phyloP scores from a whole-genome alignment of 176 grass and related monocot genomes.

The Ampelocalamus luodianensis region DNA sequence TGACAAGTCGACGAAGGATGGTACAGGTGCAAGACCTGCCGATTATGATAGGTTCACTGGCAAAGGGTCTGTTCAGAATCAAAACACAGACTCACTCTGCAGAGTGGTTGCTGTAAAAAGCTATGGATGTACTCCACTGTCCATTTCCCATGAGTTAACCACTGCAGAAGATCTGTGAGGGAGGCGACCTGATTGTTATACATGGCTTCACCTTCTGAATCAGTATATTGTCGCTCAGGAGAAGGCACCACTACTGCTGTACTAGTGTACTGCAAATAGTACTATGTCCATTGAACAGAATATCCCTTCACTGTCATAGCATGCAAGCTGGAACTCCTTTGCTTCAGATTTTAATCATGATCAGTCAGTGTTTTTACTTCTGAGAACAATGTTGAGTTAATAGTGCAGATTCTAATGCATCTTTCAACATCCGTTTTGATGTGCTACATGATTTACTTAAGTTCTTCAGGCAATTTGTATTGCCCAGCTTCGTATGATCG shows the following conservation, averaged over 20 bases:
- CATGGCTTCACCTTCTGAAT: conserved; percentile 60
- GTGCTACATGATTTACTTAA: not conserved
- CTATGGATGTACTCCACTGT: conserved; percentile 34
- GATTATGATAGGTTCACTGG: conserved; percentile 29
- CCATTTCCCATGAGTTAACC: conserved; percentile 16
- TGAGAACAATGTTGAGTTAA: not conserved
- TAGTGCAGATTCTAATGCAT: not conserved
- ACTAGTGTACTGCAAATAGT: conserved; percentile 31
- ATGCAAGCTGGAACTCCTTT: conserved; percentile 4
- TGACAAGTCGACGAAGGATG: conserved; percentile 50
- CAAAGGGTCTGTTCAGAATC: conserved; percentile 41
- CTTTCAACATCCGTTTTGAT: not conserved
- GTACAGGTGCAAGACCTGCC: conserved; percentile 41
- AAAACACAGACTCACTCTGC: conserved; percentile 35
- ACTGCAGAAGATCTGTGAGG: conserved; percentile 47
- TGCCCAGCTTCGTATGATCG: not conserved
- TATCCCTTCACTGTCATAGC: conserved; percentile 27
- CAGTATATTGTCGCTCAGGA: conserved; percentile 67
- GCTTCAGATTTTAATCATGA: conserved; percentile 15
- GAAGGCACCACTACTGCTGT: conserved; percentile 55
- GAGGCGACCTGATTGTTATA: conserved; percentile 43
- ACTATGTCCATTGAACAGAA: conserved; percentile 21
- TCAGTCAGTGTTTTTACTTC: conserved; percentile 15
- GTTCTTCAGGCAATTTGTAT: conserved; percentile 9
- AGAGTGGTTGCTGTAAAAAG: conserved; percentile 30